These are phyloP conservation scores for Xylaria sp. DNA, from an alignment of 2,329 filamentous ascomycete genomes.

Conservation along the genomic window DNA sequence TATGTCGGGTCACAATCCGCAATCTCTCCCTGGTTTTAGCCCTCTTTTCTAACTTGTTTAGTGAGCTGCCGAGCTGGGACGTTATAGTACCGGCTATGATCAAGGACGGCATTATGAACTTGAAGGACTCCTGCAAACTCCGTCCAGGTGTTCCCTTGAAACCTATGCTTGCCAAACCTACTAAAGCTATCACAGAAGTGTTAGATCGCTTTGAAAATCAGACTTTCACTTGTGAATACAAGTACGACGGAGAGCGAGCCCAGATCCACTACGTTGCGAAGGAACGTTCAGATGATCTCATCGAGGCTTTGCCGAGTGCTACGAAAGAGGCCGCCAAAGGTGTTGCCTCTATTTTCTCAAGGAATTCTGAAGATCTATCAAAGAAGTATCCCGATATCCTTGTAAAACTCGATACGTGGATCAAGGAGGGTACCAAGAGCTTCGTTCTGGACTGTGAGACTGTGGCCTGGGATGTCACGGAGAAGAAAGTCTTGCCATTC, in stretches of 20 bases:
- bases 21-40: conserved; percentile 49
- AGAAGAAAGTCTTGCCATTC: conserved; percentile 97
- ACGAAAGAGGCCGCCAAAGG: conserved; percentile 75
- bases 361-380: conserved; percentile 95
- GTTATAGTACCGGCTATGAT: conserved; percentile 92
- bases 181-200: conserved; percentile 97
- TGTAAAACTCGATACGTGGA: conserved; percentile 85
- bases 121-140: conserved; percentile 87
- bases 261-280: conserved; percentile 97
- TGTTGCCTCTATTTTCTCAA: conserved; percentile 92
- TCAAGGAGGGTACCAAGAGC: conserved; percentile 88
- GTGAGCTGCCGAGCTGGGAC: conserved; percentile 94
- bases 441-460: conserved; percentile 99
- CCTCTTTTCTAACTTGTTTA: conserved; percentile 51
- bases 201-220: conserved; percentile 95
- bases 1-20: conserved; percentile 50
- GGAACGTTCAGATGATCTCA: conserved; percentile 75
- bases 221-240: conserved; percentile 98
- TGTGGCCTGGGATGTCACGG: conserved; percentile 92
- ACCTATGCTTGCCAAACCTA: conserved; percentile 98
- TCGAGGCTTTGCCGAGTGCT: conserved; percentile 67
- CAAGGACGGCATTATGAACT: conserved; percentile 82
- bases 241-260: conserved; percentile 97
- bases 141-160: conserved; percentile 94
- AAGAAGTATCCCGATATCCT: conserved; percentile 98